phyloP scores from a whole-genome alignment of 192 early-diverging fungal genomes.

The Helicostylum pulchrum region DNA sequence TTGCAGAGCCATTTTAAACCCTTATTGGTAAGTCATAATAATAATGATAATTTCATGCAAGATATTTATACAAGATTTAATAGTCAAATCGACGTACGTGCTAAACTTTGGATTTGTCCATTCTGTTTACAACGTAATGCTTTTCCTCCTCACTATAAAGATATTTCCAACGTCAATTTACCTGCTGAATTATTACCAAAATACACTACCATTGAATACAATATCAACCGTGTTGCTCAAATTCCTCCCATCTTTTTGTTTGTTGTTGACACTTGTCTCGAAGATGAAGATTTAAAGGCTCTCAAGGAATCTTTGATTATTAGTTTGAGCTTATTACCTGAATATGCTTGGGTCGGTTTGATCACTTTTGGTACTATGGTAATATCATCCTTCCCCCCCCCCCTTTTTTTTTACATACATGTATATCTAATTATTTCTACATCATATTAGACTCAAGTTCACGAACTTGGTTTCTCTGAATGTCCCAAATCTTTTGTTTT shows the following conservation, averaged over 20 bases:
- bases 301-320: constrained; percentile 92
- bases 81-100: constrained; percentile 94
- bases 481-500: constrained; percentile 98
- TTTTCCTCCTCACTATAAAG: constrained; percentile 95
- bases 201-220: constrained; percentile 97
- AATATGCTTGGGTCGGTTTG: constrained; percentile 88
- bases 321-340: constrained; percentile 86
- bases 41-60: neutral
- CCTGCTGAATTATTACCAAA: constrained; percentile 89
- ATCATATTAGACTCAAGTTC: constrained; percentile 75
- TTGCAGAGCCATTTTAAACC: constrained; percentile 94
- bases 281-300: constrained; percentile 94
- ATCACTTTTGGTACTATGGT: constrained; percentile 99
- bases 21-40: constrained; percentile 76
- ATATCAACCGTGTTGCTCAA: constrained; percentile 78
- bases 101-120: constrained; percentile 97
- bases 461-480: constrained; percentile 93
- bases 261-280: constrained; percentile 96
- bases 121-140: constrained; percentile 96
- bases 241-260: constrained; percentile 94
- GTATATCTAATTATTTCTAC: neutral
- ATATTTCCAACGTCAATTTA: constrained; percentile 88
- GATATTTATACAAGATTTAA: neutral
- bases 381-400: neutral
- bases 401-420: no score